Evolutionary conservation across 345 rosid species (phyloP), one percentile per base, ranked within the genome.

Genomic region (Aethionema arabicum): DNA sequence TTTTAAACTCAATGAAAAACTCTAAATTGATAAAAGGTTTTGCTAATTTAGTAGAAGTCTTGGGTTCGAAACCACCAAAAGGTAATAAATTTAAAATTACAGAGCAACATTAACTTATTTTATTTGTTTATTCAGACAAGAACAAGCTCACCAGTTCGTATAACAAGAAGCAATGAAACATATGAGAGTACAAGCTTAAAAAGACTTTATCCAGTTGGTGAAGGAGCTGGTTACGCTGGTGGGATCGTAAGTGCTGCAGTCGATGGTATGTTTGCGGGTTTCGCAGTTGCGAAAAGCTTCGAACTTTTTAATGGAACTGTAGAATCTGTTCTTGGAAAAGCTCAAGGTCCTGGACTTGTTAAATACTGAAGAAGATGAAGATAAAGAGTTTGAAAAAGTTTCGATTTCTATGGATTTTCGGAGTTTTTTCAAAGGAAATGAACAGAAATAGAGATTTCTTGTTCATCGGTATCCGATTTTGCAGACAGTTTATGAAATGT

Each of bases 141-240:
- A 76, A 92, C 95, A 61, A 89, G 99, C 75, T 87, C 91, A 44
- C 97, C 96, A 4, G 71, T 89, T 59, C 85, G 87, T 77, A 84
- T 92, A 75, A 79, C 85, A 16, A 85, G 95, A 8, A 52, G 65
- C 66, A 73, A 65, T 59, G 86, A 84, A 55, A 87, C 96, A 0
- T 89, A 77, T 14, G 97, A 92, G 77, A 85, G 97, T 69, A 68
- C 74, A 1, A 87, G 91, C 5, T 52, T 89, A 50, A 81, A 80
- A 76, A 95, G 96, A 65, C 85, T 93, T 12, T 93, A 93, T 65
- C 97, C 95, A 32, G 73, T 85, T 30, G 99, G 99, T 32, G 99
- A 93, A 85, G 99, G 99, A 72, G 99, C 97, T 63, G 99, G 99
- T 30, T 93, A 93, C 65, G 96, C 99, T 21, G 97, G 99, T 59